Percentiles rank a stretch among this genome's conserved stretches.
Evolutionary conservation across 2,329 filamentous ascomycete species (phyloP).

Genomic region (Alternaria conjuncta): DNA sequence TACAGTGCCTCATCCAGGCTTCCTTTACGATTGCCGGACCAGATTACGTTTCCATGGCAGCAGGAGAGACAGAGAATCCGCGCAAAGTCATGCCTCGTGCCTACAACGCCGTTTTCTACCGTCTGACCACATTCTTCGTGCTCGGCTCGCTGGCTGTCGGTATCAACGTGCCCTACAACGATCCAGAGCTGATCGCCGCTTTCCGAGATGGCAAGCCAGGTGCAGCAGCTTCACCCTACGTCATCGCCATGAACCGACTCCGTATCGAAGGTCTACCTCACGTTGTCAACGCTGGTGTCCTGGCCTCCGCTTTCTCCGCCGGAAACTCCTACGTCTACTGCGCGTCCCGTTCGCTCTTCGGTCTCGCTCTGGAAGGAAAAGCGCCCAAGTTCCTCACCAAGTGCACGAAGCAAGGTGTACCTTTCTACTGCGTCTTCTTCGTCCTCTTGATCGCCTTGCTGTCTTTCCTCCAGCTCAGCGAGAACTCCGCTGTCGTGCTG

Average conservation of each 20-base stretch:
- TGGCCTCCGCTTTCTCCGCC: slow-evolving; percentile 63
- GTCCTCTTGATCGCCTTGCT: slow-evolving; percentile 73
- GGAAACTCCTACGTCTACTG: slow-evolving; percentile 64
- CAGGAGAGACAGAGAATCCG: slow-evolving; percentile 56
- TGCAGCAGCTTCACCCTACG: slow-evolving; percentile 70
- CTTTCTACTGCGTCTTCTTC: slow-evolving; percentile 72
- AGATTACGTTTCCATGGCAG: slow-evolving; percentile 58
- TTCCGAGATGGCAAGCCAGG: slow-evolving; percentile 66
- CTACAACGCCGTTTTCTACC: slow-evolving; percentile 80
- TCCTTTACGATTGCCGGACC: slow-evolving; percentile 57
- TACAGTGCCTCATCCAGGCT: slow-evolving; percentile 73
- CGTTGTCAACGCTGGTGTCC: slow-evolving; percentile 64
- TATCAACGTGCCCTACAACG: slow-evolving; percentile 73
- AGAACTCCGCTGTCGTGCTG: slow-evolving; percentile 70
- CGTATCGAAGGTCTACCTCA: slow-evolving; percentile 62
- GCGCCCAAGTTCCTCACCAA: slow-evolving; percentile 63
- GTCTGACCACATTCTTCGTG: slow-evolving; percentile 76
- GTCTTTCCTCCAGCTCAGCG: slow-evolving; percentile 77
- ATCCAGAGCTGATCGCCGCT: slow-evolving; percentile 65
- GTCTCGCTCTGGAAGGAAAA: slow-evolving; percentile 61
- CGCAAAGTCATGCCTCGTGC: slow-evolving; percentile 68
- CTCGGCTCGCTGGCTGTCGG: slow-evolving; percentile 74
- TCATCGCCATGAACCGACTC: slow-evolving; percentile 65
- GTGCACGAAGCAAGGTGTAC: slow-evolving; percentile 69
- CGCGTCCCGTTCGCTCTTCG: slow-evolving; percentile 61